phyloP scores from a whole-genome alignment of 176 grass and related monocot genomes.

The Avena insularis region DNA sequence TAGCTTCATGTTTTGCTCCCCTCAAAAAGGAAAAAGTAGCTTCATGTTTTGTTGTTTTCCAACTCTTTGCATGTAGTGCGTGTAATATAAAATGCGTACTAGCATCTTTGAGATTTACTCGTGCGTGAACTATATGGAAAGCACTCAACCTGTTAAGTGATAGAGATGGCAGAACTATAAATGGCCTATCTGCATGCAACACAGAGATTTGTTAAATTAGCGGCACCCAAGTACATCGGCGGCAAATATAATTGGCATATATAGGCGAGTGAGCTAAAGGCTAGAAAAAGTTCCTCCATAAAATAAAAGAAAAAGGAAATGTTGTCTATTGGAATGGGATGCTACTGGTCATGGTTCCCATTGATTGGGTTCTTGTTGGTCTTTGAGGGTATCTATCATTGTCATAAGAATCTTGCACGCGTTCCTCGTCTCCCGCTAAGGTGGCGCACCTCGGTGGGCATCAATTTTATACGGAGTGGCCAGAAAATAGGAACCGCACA shows the following conservation, averaged over 20 bases:
- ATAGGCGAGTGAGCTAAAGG: neutral
- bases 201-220: neutral
- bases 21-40: no score
- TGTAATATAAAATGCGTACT: no score
- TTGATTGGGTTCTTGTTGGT: slow-evolving; percentile 34
- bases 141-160: neutral
- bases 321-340: slow-evolving; percentile 33
- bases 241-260: slow-evolving; percentile 1
- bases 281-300: neutral
- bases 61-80: no score
- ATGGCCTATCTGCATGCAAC: neutral
- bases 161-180: neutral
- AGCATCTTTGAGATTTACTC: neutral
- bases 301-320: neutral
- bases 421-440: slow-evolving; percentile 23
- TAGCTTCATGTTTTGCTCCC: no score
- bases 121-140: slow-evolving; percentile 19
- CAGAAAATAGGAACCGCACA: neutral
- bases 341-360: neutral
- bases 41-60: no score
- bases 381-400: slow-evolving; percentile 15
- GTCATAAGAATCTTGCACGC: slow-evolving; percentile 13
- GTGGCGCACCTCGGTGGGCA: neutral
- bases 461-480: neutral
- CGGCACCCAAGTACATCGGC: no score